Base-by-base conservation (phyloP, 1,139 yeast species). In the Magnusiomyces sp. region DNA sequence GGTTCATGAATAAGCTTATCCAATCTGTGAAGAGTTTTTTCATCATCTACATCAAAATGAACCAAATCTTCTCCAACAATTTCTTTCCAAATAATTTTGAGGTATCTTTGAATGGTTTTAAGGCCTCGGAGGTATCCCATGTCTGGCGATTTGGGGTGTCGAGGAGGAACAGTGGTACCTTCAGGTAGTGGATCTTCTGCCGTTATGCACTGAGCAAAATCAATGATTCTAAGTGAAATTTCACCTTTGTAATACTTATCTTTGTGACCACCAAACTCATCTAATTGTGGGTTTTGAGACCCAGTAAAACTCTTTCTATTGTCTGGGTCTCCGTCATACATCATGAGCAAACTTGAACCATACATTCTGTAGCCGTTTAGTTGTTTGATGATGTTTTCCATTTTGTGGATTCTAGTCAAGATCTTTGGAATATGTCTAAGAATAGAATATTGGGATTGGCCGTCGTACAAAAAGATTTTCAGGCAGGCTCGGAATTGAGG, bases 191-290 rank as follows among this genome's bases (percentile, higher is more conserved):
- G 64, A 56, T 78, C 80, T 39, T 78, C 84, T 5, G 81, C 80
- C n/a, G 90, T 84, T 23, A 88, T 83, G 60, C 95, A 85, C 62
- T 92, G 95, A 1, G 97, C 97, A 73, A 94, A 94, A 69, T 94
- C 99, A 57, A 94, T 92, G 53, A 94, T 76, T 55, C 89, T 79
- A 19, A 92, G 80, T 53, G 75, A 64, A 64, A 80, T 65, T 14
- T 39, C 42, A 11, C 42, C 42, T 4, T n/a, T 14, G 20, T 34
- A 14, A 10, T 34, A 14, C 16, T 14, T 34, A 9, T 34, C 16
- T 13, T 34, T 4, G 37, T 34, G 37, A 5, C 16, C 16, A 5
- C 16, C 11, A 34, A 4, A 34, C 9, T 34, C 37, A 16, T n/a
- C 20, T 37, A 9, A 4, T 14, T 37, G 40, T 16, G 20, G n/a